These are phyloP conservation scores for Wickerhamomyces hampshirensis DNA, from an alignment of 805 yeast genomes.

Conservation along the genomic window DNA sequence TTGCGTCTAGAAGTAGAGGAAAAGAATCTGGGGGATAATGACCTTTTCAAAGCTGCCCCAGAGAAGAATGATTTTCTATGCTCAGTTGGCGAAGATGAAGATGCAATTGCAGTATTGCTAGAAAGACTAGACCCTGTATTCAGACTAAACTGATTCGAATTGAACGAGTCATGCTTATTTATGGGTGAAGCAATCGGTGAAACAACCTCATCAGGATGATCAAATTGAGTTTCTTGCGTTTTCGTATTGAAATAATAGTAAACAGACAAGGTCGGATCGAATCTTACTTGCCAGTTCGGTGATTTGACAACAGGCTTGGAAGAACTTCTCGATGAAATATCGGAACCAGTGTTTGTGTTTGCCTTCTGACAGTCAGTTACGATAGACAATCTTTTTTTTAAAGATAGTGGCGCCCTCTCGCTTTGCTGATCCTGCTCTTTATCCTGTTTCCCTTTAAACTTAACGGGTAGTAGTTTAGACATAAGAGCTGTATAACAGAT, in stretches of 20 bases:
- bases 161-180: not conserved
- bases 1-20: not conserved
- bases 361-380: not conserved
- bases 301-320: conserved; percentile 15
- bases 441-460: too few relatives aligned
- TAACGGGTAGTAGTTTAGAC: too few relatives aligned
- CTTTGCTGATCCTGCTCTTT: not conserved
- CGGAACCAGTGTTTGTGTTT: not conserved
- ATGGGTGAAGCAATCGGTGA: conserved; percentile 16
- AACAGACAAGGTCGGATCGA: conserved; percentile 28
- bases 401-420: conserved; percentile 1
- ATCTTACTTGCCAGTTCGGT: conserved; percentile 21
- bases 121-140: not conserved
- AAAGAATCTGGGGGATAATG: conserved; percentile 20
- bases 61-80: conserved; percentile 1
- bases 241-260: conserved; percentile 29
- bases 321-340: not conserved
- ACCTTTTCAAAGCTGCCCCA: conserved; percentile 16
- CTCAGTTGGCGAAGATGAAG: not conserved
- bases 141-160: not conserved
- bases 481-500: too few relatives aligned
- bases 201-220: conserved; percentile 36
- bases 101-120: not conserved
- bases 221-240: conserved; percentile 30
- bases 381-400: not conserved